Base-by-base conservation (phyloP, 345 rosid genomes). In the Corymbia maculata region DNA sequence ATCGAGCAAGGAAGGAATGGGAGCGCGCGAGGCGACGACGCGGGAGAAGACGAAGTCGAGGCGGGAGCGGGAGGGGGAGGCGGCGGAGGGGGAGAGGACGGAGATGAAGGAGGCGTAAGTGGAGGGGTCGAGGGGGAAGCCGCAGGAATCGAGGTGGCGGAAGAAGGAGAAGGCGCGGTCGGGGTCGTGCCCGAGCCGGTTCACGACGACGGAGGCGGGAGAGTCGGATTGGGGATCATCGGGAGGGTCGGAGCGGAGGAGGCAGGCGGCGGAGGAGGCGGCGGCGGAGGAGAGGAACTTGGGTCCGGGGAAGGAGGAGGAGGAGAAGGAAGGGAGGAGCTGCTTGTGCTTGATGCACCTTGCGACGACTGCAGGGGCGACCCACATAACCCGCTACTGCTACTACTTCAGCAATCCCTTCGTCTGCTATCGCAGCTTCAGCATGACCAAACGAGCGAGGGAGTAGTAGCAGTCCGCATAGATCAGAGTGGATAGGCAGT, bases 11-110 rank as follows among this genome's bases (percentile, higher is more conserved):
- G 26, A 36, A 70, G 80, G 80, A 36, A 70, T 44, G 42, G 80
- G 24, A 21, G 80, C 11, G 0, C 47, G 24, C 47, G 80, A 17
- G 26, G 80, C 13, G 2, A 70, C 42, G 80, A 70, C 47, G 80
- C 80, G 47, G 47, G 47, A 70, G 80, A 84, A 96, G 96, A 90
- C 87, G 92, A 89, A 47, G 94, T 93, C 61, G 94, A 59, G 32
- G 91, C 94, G 91, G 87, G 79, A 89, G 91, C 95, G 42, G 86
- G 90, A 94, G 84, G 79, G 91, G 91, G 85, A 93, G 95, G 94
- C 94, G 88, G 79, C 92, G 91, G 85, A 93, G 95, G 94, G 95
- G 88, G 80, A 96, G 92, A 92, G 80, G 80, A 70, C 42, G 80
- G 80, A 70, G 80, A 70, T 70, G 80, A 70, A 3, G 80, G 80